Base-by-base conservation (phyloP, 306 rosid species). In the Dryas octopetala region DNA sequence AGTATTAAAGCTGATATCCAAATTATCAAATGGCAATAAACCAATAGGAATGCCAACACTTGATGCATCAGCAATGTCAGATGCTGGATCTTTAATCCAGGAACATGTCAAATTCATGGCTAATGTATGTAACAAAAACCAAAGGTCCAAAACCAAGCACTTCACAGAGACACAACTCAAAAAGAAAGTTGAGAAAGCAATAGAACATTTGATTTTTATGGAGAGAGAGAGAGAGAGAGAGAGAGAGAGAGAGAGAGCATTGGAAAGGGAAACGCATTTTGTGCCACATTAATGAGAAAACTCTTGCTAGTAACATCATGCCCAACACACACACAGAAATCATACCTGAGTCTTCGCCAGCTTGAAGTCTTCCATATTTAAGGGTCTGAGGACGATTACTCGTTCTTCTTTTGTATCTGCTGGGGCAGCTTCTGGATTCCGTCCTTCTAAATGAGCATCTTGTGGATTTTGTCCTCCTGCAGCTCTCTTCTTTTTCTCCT, bases 301-400 rank as follows among this genome's bases (percentile, higher is more conserved):
- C 38, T 32, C 38, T 32, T 32, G 2, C 38, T 32, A 2, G 38
- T 32, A 32, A 32, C 38, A 32, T 32, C 38, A 32, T 23, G 23
- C 23, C 23, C 23, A 23, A 23, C 23, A 23, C 23, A 23, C 23
- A 23, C 23, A 23, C 23, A 23, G 62, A n/a, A 41, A 46, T 32
- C 15, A 45, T 54, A 91, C 98, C 88, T 90, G 99, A 82, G 66
- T 84, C 84, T 92, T 92, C 9, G 99, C 99, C 75, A 62, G 91
- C 78, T 75, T 89, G 71, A 92, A 88, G 78, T 96, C 99, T 78
- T 88, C 92, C 96, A 86, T 86, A 62, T 86, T 92, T 74, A 96
- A 73, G 62, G 97, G 87, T 84, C 98, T 89, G 51, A 96, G 96
- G 43, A 76, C 83, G 76, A 96, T 89, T 54, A 84, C 88, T 78